phyloP scores from a whole-genome alignment of 352 stramenopile genomes.

The Pythium scleroteichum region DNA sequence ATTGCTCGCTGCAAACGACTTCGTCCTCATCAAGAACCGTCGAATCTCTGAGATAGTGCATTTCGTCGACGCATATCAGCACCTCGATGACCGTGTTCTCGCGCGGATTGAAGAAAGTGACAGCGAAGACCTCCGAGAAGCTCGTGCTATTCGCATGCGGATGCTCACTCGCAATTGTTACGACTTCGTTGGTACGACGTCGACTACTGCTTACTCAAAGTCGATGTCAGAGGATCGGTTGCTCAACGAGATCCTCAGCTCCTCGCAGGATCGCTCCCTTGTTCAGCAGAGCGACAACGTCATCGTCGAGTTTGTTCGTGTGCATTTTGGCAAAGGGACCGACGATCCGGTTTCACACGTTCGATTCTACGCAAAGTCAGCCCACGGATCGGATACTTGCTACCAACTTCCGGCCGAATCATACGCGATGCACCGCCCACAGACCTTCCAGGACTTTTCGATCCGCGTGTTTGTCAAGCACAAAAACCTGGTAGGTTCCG shows the following conservation, averaged over 20 bases:
- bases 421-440: conserved; percentile 71
- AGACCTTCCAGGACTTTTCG: conserved; percentile 63
- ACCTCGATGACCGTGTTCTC: conserved; percentile 83
- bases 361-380: conserved; percentile 81
- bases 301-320: conserved; percentile 77
- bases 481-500: conserved; percentile 51
- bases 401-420: conserved; percentile 51
- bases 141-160: conserved; percentile 53
- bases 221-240: conserved; percentile 51
- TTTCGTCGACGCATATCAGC: conserved; percentile 73
- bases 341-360: conserved; percentile 70
- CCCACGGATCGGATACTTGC: conserved; percentile 42
- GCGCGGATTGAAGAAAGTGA: conserved; percentile 76
- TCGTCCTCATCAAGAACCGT: conserved; percentile 57
- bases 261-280: conserved; percentile 37
- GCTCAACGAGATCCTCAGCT: conserved; percentile 58
- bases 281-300: conserved; percentile 48
- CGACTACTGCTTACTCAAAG: conserved; percentile 44
- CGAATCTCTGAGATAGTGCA: conserved; percentile 70
- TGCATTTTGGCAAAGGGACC: conserved; percentile 84
- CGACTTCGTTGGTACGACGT: conserved; percentile 70
- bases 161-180: conserved; percentile 79
- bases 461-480: conserved; percentile 80
- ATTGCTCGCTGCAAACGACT: conserved; percentile 65
- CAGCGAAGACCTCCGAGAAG: conserved; percentile 39